Conservation (phyloP, 805 yeast genomes). For the Saccharomyces eubayanus region DNA sequence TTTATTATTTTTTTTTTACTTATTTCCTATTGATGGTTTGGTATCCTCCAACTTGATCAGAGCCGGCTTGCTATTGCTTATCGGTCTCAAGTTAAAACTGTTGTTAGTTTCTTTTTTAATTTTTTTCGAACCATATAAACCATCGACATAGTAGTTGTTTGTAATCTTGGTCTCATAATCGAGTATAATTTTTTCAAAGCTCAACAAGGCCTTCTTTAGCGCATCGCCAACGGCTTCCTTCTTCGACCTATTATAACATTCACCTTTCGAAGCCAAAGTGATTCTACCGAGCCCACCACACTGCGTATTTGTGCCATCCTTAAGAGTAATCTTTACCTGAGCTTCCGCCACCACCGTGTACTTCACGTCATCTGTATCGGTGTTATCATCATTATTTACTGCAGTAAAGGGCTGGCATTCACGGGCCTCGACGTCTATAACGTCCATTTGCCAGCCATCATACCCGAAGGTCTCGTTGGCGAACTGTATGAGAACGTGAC, state of each 20-base stretch:
- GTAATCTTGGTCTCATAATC: conserved; percentile 31
- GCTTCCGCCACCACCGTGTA: conserved; percentile 31
- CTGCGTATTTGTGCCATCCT: conserved; percentile 77
- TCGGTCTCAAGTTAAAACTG: not conserved
- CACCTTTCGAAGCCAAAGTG: conserved; percentile 51
- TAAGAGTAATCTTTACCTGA: conserved; percentile 56
- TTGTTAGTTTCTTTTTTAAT: conserved; percentile 3
- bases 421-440: conserved; percentile 24
- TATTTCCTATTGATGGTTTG: not conserved
- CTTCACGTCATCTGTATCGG: conserved; percentile 6
- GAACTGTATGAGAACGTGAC: conserved; percentile 30
- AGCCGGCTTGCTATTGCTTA: not conserved
- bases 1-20: not conserved
- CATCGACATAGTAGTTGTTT: conserved; percentile 30
- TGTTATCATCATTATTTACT: conserved; percentile 2
- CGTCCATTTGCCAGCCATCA: conserved; percentile 48
- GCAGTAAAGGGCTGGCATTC: conserved; percentile 9
- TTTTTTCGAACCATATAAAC: conserved; percentile 20
- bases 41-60: not conserved
- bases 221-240: conserved; percentile 86
- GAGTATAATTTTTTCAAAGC: conserved; percentile 58
- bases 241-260: conserved; percentile 72
- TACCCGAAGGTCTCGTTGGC: conserved; percentile 49
- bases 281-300: conserved; percentile 68
- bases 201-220: conserved; percentile 65